These are phyloP conservation scores for Endothia cerciana DNA, from an alignment of 2,329 filamentous ascomycete genomes.

Conservation along the genomic window DNA sequence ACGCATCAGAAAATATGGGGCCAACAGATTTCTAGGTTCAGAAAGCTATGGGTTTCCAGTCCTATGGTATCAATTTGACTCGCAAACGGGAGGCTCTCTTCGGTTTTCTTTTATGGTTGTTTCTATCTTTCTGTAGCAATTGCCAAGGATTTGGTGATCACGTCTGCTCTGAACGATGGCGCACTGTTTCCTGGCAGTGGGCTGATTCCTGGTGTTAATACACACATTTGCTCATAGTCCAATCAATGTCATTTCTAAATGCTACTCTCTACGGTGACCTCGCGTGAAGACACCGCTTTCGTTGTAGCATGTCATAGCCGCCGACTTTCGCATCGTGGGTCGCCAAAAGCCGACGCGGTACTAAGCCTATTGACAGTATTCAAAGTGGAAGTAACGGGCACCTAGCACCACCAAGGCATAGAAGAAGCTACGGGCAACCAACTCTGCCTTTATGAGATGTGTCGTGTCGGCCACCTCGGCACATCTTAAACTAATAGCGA, in stretches of 20 bases:
- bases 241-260: neutral
- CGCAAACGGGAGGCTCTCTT: neutral
- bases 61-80: neutral
- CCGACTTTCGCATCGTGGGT: too few species aligned
- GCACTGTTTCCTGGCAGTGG: neutral
- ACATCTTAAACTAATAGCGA: too few species aligned
- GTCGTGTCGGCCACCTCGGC: too few species aligned
- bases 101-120: neutral
- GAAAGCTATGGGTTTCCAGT: neutral
- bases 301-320: too few species aligned
- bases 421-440: too few species aligned
- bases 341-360: too few species aligned
- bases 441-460: too few species aligned
- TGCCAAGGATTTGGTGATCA: constrained; percentile 3
- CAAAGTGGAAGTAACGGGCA: too few species aligned
- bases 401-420: too few species aligned
- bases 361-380: too few species aligned
- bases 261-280: neutral
- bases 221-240: neutral
- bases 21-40: neutral
- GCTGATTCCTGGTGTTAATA: neutral
- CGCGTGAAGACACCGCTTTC: neutral
- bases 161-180: neutral
- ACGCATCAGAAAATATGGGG: neutral
- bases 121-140: neutral